phyloP scores from a whole-genome alignment of 2,329 filamentous ascomycete species.

The Phoma sp. region DNA sequence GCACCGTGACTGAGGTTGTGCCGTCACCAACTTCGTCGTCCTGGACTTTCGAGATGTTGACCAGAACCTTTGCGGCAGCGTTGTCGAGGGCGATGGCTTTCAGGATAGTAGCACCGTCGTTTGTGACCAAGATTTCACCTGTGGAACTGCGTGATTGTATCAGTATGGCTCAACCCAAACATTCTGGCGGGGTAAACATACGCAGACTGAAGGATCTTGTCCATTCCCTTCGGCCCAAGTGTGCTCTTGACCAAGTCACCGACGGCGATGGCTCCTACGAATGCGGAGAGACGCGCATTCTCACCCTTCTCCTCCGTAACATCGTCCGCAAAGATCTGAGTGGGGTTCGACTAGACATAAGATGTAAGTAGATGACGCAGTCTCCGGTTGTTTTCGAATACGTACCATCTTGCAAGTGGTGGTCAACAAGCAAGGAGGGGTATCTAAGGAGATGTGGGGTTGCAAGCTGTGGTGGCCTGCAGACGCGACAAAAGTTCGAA shows the following conservation, averaged over 20 bases:
- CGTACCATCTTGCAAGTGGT: constrained; percentile 42
- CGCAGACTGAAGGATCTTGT: constrained; percentile 97
- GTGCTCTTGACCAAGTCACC: constrained; percentile 98
- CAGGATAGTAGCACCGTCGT: constrained; percentile 97
- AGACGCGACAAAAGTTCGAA: constrained; percentile 47
- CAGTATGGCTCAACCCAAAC: constrained; percentile 26
- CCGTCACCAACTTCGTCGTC: constrained; percentile 98
- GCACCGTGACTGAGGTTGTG: constrained; percentile 95
- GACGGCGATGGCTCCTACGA: constrained; percentile 97
- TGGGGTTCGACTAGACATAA: constrained; percentile 70
- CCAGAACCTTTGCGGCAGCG: constrained; percentile 94
- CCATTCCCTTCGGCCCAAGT: constrained; percentile 97
- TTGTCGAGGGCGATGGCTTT: constrained; percentile 99
- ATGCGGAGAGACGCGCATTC: constrained; percentile 97
- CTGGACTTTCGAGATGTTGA: constrained; percentile 99
- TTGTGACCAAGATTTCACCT: constrained; percentile 97
- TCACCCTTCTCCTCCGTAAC: constrained; percentile 98
- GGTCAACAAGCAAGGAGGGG: constrained; percentile 37
- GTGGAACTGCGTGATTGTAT: constrained; percentile 71
- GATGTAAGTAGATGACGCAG: constrained; percentile 18
- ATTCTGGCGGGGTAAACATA: constrained; percentile 58
- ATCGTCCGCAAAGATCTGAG: constrained; percentile 97
- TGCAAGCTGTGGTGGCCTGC: constrained; percentile 40
- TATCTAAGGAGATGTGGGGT: constrained; percentile 41
- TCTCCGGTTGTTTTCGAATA: neutral